Conservation (phyloP, 257 asterid genomes). For the Avicennia marina region DNA sequence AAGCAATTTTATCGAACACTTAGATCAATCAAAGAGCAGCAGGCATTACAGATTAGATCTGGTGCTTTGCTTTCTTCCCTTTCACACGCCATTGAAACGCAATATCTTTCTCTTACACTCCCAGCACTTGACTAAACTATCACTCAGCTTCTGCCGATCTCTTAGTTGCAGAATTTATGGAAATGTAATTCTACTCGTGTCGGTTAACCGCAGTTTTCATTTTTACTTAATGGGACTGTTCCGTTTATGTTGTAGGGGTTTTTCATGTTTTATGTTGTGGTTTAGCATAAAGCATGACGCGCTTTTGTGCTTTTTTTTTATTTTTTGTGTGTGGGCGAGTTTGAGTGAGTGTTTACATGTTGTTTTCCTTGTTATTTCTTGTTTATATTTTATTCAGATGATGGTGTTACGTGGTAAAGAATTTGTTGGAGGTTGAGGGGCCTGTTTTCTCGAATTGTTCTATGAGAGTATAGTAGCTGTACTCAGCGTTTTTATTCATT, state of each 20-base stretch:
- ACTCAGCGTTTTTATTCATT: slow-evolving; percentile 14
- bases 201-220: slow-evolving; percentile 24
- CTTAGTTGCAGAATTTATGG: slow-evolving; percentile 10
- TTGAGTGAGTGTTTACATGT: too few species aligned
- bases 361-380: too few species aligned
- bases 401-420: slow-evolving; percentile 28
- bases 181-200: slow-evolving; percentile 8
- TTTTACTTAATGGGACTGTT: not conserved
- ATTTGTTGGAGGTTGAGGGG: slow-evolving; percentile 19
- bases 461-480: slow-evolving; percentile 8
- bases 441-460: not conserved
- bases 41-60: slow-evolving; percentile 40
- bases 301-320: not conserved
- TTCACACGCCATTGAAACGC: slow-evolving; percentile 21
- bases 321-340: not conserved
- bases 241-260: not conserved
- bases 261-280: too few species aligned
- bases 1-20: slow-evolving; percentile 20
- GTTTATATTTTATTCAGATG: slow-evolving; percentile 3
- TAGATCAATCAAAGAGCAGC: slow-evolving; percentile 29
- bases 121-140: slow-evolving; percentile 7
- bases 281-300: too few species aligned
- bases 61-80: slow-evolving; percentile 26
- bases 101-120: slow-evolving; percentile 12
- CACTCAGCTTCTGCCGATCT: slow-evolving; percentile 29